Base-by-base conservation (phyloP, 2,329 filamentous ascomycete genomes). In the Chrysosporium keratinophilum region DNA sequence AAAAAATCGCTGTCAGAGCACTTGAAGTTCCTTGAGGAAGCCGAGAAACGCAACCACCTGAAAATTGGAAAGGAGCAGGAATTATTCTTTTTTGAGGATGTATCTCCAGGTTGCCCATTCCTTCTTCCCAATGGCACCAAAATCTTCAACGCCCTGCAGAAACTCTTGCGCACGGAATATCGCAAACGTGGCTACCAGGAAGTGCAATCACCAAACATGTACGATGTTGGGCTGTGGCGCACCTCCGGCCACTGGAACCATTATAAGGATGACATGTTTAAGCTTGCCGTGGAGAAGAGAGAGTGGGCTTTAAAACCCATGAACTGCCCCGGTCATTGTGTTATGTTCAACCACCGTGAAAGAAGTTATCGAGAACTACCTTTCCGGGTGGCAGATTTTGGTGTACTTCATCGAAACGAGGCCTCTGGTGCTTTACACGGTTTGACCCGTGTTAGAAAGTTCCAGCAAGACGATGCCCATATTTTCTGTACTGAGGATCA, bases 141-240 rank as follows among this genome's bases (percentile, higher is more conserved):
- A 63, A 95, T 97, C 65, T 94, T 94, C 77, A 95, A 96, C 68
- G 84, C 88, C 23, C 76, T 98, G 9, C 82, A 89, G 69, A 77
- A 81, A 15, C 88, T 93, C 66, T 78, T 98, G 59, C 82, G 87
- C 59, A 79, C 85, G 46, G 85, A 97, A 69, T 98, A 97, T 76
- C 89, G 87, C 78, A 88, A 87, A 68, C 87, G 93, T 59, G 89
- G 87, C 45, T 98, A 97, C 69, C 83, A 91, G 64, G 93, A 98
- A 71, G 93, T 98, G 58, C 88, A 90, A 67, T 88, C 90, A 2
- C 93, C 93, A 49, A 97, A 93, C 74, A 94, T 98, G 85, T 98
- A 85, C 76, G 95, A 96, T 66, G 82, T 88, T 11, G 80, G 88
- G 5, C 75, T 97, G 12, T 97, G 93, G 93, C 93, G 95, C 75